A percentile compares a stretch with the other conserved stretches of the same genome.
Evolutionary conservation across 129 eudicot genomes (phyloP).

Genomic region (Tagetes patula): DNA sequence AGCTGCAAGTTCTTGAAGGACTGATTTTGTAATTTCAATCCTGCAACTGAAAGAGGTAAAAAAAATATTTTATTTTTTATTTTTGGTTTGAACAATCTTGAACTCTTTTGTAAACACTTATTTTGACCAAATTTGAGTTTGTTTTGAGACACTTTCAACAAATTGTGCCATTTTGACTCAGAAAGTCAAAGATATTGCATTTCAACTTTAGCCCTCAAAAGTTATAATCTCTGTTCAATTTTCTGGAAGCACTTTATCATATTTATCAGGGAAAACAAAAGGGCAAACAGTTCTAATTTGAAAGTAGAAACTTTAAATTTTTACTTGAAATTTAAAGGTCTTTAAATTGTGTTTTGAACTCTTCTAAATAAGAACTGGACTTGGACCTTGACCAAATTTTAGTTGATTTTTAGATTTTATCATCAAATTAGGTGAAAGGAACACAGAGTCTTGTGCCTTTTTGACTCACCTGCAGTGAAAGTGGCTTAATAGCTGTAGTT

Average conservation of each 20-base stretch:
- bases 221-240: background rate
- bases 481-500: no score
- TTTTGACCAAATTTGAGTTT: conserved; percentile 1
- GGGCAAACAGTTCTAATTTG: background rate
- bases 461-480: no score
- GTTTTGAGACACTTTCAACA: background rate
- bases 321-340: background rate
- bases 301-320: background rate
- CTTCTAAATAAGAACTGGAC: background rate
- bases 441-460: background rate
- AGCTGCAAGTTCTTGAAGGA: background rate
- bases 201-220: background rate
- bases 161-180: background rate
- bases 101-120: background rate
- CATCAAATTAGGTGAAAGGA: no score
- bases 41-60: conserved; percentile 13
- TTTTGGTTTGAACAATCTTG: background rate
- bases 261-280: no score
- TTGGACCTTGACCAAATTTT: no score
- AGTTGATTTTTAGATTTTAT: no score
- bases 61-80: background rate
- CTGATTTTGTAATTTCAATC: background rate
- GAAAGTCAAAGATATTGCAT: conserved; percentile 11
- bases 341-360: background rate
- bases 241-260: background rate